These are phyloP conservation scores for Ustilaginoidea virens DNA, from an alignment of 2,329 filamentous ascomycete genomes.

Conservation along the genomic window DNA sequence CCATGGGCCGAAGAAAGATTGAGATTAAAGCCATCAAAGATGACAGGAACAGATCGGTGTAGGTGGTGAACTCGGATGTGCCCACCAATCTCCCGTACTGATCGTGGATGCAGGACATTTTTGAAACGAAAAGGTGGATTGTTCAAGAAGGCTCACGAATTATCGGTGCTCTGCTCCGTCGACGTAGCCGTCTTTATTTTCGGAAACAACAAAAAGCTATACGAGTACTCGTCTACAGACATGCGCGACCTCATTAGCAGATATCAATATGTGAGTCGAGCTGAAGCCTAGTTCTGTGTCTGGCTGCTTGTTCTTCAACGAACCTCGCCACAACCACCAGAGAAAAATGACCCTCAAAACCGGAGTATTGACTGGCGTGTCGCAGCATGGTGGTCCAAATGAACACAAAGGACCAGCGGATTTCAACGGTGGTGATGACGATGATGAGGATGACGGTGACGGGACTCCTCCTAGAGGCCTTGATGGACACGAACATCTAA, in stretches of 20 bases:
- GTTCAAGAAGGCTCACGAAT: slow-evolving; percentile 98
- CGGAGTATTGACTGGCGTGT: no score
- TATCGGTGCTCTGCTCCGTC: slow-evolving; percentile 94
- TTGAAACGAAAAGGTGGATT: slow-evolving; percentile 96
- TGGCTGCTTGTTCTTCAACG: no score
- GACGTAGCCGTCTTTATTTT: slow-evolving; percentile 99
- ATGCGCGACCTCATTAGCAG: slow-evolving; percentile 80
- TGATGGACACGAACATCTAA: slow-evolving; percentile 40
- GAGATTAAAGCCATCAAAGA: slow-evolving; percentile 99
- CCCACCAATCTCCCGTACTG: not conserved
- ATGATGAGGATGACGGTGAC: slow-evolving; percentile 58
- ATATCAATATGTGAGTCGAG: slow-evolving; percentile 70
- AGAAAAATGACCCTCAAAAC: no score
- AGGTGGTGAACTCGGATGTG: slow-evolving; percentile 32
- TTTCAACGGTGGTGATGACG: slow-evolving; percentile 78
- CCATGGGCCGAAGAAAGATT: slow-evolving; percentile 96
- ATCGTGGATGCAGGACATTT: slow-evolving; percentile 54
- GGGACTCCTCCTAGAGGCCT: slow-evolving; percentile 52
- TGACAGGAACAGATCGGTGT: slow-evolving; percentile 95
- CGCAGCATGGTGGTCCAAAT: slow-evolving; percentile 76
- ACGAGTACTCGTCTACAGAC: slow-evolving; percentile 90
- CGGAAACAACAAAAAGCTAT: slow-evolving; percentile 96
- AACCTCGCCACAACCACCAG: no score
- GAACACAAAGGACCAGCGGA: slow-evolving; percentile 93
- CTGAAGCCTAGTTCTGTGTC: no score